phyloP scores from a whole-genome alignment of 1,139 yeast species.

The Trichomonascaceae sp. region DNA sequence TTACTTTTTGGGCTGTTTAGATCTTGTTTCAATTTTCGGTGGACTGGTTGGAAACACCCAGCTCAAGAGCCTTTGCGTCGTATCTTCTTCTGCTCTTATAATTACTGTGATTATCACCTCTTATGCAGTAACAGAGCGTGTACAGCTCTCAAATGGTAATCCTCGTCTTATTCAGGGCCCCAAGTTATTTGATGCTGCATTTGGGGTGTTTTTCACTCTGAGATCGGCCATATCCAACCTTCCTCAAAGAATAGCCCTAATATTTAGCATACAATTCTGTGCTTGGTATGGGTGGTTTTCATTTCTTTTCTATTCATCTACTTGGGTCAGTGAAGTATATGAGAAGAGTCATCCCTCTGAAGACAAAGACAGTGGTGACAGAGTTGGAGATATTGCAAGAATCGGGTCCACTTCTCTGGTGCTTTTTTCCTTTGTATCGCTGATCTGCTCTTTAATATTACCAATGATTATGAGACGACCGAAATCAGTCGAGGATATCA shows the following conservation, averaged over 20 bases:
- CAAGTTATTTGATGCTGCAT: conserved; percentile 1
- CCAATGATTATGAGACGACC: conserved; percentile 23
- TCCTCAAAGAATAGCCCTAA: conserved; percentile 25
- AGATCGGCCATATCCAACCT: conserved; percentile 18
- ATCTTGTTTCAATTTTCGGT: conserved; percentile 35
- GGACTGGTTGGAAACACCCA: conserved; percentile 44
- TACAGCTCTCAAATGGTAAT: conserved; percentile 13
- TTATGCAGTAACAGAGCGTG: conserved; percentile 28
- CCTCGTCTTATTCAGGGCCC: background rate
- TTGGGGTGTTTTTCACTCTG: conserved; percentile 12
- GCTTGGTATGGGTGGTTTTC: conserved; percentile 39
- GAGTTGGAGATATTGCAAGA: conserved; percentile 34
- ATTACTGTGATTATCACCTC: conserved; percentile 39
- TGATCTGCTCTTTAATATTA: conserved; percentile 30
- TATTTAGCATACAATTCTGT: conserved; percentile 31
- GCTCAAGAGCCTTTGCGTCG: conserved; percentile 42
- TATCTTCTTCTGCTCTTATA: conserved; percentile 41
- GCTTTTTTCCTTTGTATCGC: conserved; percentile 33
- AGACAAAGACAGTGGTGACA: conserved; percentile 15
- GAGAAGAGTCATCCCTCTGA: conserved; percentile 12
- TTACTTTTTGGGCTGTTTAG: conserved; percentile 41
- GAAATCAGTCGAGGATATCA: background rate
- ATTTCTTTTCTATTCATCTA: conserved; percentile 35
- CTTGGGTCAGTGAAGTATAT: conserved; percentile 39
- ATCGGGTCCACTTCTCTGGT: conserved; percentile 36